Base-by-base conservation (phyloP, 352 stramenopile species). In the Phytophthora citrophthora region DNA sequence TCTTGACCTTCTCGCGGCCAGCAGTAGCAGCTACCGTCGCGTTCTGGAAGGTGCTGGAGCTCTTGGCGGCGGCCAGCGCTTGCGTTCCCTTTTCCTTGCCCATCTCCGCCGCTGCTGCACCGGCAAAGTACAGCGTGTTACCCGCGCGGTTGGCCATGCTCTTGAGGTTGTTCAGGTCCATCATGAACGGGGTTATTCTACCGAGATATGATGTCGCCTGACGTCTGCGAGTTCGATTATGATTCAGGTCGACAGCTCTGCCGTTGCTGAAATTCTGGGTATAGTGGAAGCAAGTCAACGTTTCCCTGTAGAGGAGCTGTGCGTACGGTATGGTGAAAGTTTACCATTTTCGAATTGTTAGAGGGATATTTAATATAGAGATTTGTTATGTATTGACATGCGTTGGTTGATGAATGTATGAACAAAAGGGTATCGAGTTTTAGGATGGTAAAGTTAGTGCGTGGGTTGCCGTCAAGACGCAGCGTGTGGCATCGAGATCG, bases 71-170 rank as follows among this genome's bases (percentile, higher is more conserved):
- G 31, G 76, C 75, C 40, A 88, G 70, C 16, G 74, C 74, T 39
- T 83, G 70, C 13, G 75, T 79, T 34, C 72, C 76, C 55, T 89
- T 91, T 39, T 88, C 79, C 49, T 79, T 85, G 41, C 79, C 74
- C 4, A 88, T 65, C 46, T 77, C 74, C 2, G 76, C 76, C 4
- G 80, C 79, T 0, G 78, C 77, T 47, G 76, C 72, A 31, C 78
- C 82, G 15, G 79, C 83, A 34, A 79, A 77, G 69, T 86, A 89
- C 13, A 91, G 81, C 48, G 83, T 89, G 68, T 90, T 90, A 51
- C 80, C 83, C 23, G 83, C 83, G 61, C 83, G 83, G 61, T 88
- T 91, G 13, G 79, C 80, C 77, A 91, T 89, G 57, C 61, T 79
- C 64, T 89, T 89, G 63, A 88, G 68, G 68, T 87, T 88, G 34